Conservation (phyloP, 2,329 filamentous ascomycete species). For the Phialophora expanda region DNA sequence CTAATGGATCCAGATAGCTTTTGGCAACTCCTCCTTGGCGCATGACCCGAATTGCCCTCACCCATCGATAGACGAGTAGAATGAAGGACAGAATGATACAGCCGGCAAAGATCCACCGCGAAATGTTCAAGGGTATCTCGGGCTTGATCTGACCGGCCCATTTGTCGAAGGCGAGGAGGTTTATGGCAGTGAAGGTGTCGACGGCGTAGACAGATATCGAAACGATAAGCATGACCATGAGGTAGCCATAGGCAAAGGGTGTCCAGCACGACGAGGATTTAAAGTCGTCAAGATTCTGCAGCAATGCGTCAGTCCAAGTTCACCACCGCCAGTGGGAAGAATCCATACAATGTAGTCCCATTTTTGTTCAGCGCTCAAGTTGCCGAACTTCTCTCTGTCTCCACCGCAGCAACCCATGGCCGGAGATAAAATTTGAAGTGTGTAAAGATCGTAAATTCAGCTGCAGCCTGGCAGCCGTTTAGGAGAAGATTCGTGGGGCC, state of each 20-base stretch:
- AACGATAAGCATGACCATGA: slow-evolving; percentile 78
- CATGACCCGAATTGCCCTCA: slow-evolving; percentile 81
- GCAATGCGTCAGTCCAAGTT: slow-evolving; percentile 20
- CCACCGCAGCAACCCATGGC: slow-evolving; percentile 71
- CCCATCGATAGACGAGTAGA: slow-evolving; percentile 78
- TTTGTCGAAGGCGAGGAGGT: slow-evolving; percentile 83
- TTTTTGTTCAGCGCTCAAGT: slow-evolving; percentile 81
- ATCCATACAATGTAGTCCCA: slow-evolving; percentile 87
- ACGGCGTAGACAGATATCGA: slow-evolving; percentile 85
- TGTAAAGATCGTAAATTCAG: slow-evolving; percentile 17
- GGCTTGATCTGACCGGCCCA: slow-evolving; percentile 87
- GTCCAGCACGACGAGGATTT: slow-evolving; percentile 78
- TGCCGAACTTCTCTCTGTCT: slow-evolving; percentile 62
- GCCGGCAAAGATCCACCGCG: slow-evolving; percentile 92
- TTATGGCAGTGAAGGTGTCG: slow-evolving; percentile 92
- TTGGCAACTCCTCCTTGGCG: slow-evolving; percentile 84
- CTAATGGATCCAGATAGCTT: slow-evolving; percentile 86
- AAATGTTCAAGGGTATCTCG: slow-evolving; percentile 73
- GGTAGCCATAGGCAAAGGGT: slow-evolving; percentile 79
- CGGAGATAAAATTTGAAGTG: slow-evolving; percentile 39
- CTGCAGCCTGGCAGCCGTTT: slow-evolving; percentile 37
- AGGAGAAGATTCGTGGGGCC: slow-evolving; percentile 13
- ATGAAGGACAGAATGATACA: slow-evolving; percentile 91
- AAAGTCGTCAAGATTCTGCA: slow-evolving; percentile 72
- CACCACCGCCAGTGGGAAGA: not conserved